These are phyloP conservation scores for Penicillium pulvis DNA, from an alignment of 495 filamentous ascomycete genomes.

Conservation along the genomic window DNA sequence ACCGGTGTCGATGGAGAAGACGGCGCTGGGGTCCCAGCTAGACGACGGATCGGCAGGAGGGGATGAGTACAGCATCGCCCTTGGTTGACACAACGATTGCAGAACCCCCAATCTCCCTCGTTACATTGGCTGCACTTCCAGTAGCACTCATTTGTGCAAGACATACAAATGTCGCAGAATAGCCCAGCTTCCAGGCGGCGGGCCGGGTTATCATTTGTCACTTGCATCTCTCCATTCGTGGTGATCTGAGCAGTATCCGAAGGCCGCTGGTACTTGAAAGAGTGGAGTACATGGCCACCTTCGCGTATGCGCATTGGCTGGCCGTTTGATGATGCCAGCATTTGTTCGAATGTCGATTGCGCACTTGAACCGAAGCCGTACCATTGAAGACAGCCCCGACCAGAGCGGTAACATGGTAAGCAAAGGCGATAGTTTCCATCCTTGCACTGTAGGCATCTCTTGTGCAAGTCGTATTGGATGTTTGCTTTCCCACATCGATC, in stretches of 20 bases:
- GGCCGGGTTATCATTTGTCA: slow-evolving; percentile 65
- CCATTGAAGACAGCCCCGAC: slow-evolving; percentile 78
- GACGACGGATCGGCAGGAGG: slow-evolving; percentile 64
- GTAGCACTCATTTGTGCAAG: slow-evolving; percentile 72
- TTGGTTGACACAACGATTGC: slow-evolving; percentile 76
- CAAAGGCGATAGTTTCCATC: slow-evolving; percentile 77
- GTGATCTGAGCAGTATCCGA: slow-evolving; percentile 31
- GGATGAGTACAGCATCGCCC: slow-evolving; percentile 76
- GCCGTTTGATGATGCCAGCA: slow-evolving; percentile 43
- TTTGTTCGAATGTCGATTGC: slow-evolving; percentile 54
- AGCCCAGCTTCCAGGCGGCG: slow-evolving; percentile 72
- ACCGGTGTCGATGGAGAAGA: slow-evolving; percentile 25
- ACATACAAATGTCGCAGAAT: slow-evolving; percentile 77
- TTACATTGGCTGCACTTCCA: slow-evolving; percentile 86
- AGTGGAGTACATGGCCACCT: slow-evolving; percentile 65
- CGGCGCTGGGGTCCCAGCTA: slow-evolving; percentile 26
- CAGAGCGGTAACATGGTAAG: slow-evolving; percentile 70
- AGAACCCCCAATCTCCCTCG: slow-evolving; percentile 91
- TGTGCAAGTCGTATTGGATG: slow-evolving; percentile 82
- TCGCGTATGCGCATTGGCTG: slow-evolving; percentile 44
- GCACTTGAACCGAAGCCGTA: slow-evolving; percentile 72
- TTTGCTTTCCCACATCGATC: slow-evolving; percentile 62
- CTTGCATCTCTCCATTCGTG: slow-evolving; percentile 29
- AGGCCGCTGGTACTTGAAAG: slow-evolving; percentile 67
- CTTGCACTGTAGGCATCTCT: slow-evolving; percentile 69